phyloP scores from a whole-genome alignment of 2,329 filamentous ascomycete species.

The Thermoascus crustaceus region DNA sequence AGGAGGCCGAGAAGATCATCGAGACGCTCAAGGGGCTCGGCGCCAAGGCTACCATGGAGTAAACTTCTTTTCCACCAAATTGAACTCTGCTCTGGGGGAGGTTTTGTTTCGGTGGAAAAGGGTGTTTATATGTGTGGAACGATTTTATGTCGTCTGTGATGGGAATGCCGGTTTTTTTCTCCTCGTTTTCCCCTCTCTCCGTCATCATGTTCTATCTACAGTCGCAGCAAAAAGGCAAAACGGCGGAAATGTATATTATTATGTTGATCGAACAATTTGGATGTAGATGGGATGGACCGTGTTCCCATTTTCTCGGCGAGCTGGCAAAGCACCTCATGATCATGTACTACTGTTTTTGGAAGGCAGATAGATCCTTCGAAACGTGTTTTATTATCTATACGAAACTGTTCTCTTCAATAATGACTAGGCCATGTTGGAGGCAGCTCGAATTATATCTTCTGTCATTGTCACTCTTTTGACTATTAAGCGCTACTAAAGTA shows the following conservation, averaged over 20 bases:
- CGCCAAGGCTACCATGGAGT: constrained; percentile 86
- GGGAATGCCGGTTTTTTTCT: constrained; percentile 1
- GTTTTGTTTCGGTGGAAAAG: constrained; percentile 5
- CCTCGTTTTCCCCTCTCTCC: constrained; percentile 1
- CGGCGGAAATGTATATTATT: constrained; percentile 3
- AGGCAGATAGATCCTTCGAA: not conserved
- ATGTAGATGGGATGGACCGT: constrained; percentile 1
- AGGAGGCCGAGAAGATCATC: constrained; percentile 98
- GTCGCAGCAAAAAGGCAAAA: not conserved
- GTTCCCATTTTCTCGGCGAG: no score
- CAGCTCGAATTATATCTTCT: no score
- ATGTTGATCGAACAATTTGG: constrained; percentile 1
- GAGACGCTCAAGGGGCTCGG: constrained; percentile 89
- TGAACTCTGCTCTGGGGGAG: no score
- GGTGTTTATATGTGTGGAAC: constrained; percentile 2
- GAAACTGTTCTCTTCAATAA: not conserved
- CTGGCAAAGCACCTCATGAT: no score
- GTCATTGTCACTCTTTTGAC: no score
- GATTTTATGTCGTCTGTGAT: constrained; percentile 4
- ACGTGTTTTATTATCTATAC: constrained; percentile 3
- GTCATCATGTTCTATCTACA: constrained; percentile 1
- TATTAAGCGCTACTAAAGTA: no score
- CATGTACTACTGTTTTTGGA: no score
- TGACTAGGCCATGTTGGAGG: no score
- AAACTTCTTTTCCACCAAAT: constrained; percentile 32